A percentile compares a stretch with the other conserved stretches of the same genome.
phyloP scores from a whole-genome alignment of 306 rosid genomes.

The Vigna radiata region DNA sequence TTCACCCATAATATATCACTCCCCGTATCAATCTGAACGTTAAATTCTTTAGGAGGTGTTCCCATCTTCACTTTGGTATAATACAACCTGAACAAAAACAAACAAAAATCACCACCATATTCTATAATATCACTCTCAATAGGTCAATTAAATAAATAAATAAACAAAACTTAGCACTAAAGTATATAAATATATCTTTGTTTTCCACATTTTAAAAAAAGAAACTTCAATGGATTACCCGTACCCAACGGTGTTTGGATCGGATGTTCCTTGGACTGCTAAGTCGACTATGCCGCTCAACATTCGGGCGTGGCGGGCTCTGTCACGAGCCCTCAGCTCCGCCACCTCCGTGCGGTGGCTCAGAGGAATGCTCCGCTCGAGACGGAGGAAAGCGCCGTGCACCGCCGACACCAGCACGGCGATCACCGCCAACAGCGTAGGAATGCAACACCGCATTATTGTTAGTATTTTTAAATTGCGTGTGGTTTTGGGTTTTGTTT shows the following conservation, averaged over 20 bases:
- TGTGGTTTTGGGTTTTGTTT: neutral
- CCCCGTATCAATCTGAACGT: constrained; percentile 93
- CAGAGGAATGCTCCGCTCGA: constrained; percentile 67
- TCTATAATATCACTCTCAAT: constrained; percentile 33
- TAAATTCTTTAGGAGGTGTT: constrained; percentile 87
- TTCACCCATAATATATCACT: constrained; percentile 96
- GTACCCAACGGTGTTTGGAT: constrained; percentile 78
- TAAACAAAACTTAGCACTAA: neutral
- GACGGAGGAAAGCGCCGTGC: constrained; percentile 57
- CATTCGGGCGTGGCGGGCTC: constrained; percentile 73
- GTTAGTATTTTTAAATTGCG: neutral
- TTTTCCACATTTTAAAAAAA: neutral
- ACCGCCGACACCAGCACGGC: constrained; percentile 51
- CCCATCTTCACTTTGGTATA: constrained; percentile 89
- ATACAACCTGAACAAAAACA: constrained; percentile 71
- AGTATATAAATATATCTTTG: neutral
- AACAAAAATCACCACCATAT: constrained; percentile 5
- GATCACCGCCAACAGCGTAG: constrained; percentile 42
- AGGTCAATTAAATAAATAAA: neutral
- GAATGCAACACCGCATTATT: constrained; percentile 57
- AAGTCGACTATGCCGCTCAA: constrained; percentile 83
- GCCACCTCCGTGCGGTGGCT: constrained; percentile 60
- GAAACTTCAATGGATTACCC: constrained; percentile 38
- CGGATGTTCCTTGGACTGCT: constrained; percentile 82
- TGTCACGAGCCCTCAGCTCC: constrained; percentile 69